phyloP scores from a whole-genome alignment of 805 yeast genomes.

The Peterozyma toletana region DNA sequence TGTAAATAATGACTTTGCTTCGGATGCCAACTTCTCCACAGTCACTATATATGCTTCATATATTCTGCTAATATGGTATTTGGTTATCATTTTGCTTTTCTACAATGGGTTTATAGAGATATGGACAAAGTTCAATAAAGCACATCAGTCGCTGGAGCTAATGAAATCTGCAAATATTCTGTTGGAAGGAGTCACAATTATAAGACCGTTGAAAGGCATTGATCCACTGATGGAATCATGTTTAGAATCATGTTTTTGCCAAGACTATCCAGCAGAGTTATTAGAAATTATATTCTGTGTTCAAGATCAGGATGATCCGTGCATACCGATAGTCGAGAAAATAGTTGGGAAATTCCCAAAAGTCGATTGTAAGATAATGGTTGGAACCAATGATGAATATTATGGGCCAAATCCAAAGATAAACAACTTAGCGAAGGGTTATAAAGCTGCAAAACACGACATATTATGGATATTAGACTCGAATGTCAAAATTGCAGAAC shows the following conservation, averaged over 20 bases:
- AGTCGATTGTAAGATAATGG: constrained; percentile 50
- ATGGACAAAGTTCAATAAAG: constrained; percentile 12
- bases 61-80: constrained; percentile 18
- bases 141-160: constrained; percentile 10
- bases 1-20: too few species aligned
- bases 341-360: constrained; percentile 47
- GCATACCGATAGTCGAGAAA: constrained; percentile 46
- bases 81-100: constrained; percentile 19
- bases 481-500: constrained; percentile 65
- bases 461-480: constrained; percentile 82
- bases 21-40: background rate
- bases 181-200: constrained; percentile 64
- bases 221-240: constrained; percentile 71
- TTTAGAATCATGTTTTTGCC: constrained; percentile 59
- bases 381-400: constrained; percentile 37
- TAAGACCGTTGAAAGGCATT: constrained; percentile 79
- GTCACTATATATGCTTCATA: background rate
- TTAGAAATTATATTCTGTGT: constrained; percentile 75
- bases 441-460: constrained; percentile 58
- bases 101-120: constrained; percentile 22
- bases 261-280: constrained; percentile 52
- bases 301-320: constrained; percentile 55
- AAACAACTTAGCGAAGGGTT: constrained; percentile 81
- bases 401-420: constrained; percentile 89
- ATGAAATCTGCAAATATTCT: constrained; percentile 24